These are phyloP conservation scores for Penicillium sp. DNA, from an alignment of 2,329 filamentous ascomycete genomes.

Conservation along the genomic window DNA sequence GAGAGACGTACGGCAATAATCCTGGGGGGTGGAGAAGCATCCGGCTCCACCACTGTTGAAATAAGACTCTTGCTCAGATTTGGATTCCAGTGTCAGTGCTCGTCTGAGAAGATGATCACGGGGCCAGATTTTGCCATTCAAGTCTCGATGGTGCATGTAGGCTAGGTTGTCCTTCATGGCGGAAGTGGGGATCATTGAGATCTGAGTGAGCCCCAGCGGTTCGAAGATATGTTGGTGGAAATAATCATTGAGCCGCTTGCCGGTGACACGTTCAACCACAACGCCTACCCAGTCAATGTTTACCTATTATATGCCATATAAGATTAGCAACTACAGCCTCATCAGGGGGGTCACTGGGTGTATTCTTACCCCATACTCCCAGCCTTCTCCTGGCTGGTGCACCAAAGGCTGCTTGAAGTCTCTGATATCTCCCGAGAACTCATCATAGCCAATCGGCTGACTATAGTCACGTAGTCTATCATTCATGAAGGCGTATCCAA, in stretches of 20 bases:
- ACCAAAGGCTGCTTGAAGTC: constrained; percentile 59
- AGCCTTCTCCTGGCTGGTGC: constrained; percentile 63
- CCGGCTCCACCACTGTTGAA: constrained; percentile 65
- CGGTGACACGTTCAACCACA: constrained; percentile 48
- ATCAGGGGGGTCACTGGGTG: neutral
- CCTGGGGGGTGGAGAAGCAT: constrained; percentile 58
- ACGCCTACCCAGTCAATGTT: constrained; percentile 57
- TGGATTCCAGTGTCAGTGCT: constrained; percentile 42
- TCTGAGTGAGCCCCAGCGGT: constrained; percentile 50
- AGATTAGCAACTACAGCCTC: neutral
- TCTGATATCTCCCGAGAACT: constrained; percentile 56
- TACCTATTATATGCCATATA: constrained; percentile 36
- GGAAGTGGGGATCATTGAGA: constrained; percentile 58
- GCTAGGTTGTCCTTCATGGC: constrained; percentile 58
- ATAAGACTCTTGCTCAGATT: constrained; percentile 40
- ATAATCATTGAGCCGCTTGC: constrained; percentile 50
- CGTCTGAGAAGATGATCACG: constrained; percentile 54
- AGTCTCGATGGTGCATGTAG: constrained; percentile 56
- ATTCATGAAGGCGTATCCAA: constrained; percentile 59
- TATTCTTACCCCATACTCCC: constrained; percentile 58
- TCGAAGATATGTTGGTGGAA: constrained; percentile 50
- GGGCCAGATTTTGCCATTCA: constrained; percentile 42
- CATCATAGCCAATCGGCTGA: constrained; percentile 55
- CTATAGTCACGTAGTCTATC: constrained; percentile 51
- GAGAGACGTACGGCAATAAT: constrained; percentile 55